phyloP scores from a whole-genome alignment of 1,284 basidiomycete species.

The Naganishia sp. region DNA sequence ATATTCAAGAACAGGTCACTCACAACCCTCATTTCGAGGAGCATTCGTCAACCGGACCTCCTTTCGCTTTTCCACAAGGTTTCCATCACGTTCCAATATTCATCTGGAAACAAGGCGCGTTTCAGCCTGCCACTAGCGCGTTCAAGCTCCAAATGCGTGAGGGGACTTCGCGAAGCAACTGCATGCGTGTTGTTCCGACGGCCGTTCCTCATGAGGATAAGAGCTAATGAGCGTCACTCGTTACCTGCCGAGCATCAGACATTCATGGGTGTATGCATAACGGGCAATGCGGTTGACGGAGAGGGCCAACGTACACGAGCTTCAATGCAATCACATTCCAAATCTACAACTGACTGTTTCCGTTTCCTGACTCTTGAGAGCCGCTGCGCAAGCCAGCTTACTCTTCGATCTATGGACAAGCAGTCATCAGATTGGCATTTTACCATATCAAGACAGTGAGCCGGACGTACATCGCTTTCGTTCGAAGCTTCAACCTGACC shows the following conservation, averaged over 20 bases:
- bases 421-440: too few species aligned
- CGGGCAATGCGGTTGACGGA: constrained; percentile 3
- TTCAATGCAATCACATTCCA: background rate
- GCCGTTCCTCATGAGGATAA: too few species aligned
- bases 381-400: background rate
- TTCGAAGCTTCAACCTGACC: constrained; percentile 26
- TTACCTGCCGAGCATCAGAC: too few species aligned
- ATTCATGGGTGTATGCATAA: background rate
- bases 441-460: background rate
- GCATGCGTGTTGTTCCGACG: too few species aligned
- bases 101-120: constrained; percentile 3
- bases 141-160: background rate
- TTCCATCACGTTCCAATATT: background rate
- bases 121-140: background rate
- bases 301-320: background rate
- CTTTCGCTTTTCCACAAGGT: too few species aligned
- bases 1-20: too few species aligned
- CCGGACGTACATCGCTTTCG: constrained; percentile 34
- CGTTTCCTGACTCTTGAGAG: background rate
- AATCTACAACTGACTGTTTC: background rate
- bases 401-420: constrained; percentile 24
- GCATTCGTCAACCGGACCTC: background rate
- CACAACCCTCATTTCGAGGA: too few species aligned
- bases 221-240: too few species aligned
- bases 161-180: background rate